Evolutionary conservation across 768 basidiomycete genomes (phyloP).

Genomic region (Hirschioporus abietinus): DNA sequence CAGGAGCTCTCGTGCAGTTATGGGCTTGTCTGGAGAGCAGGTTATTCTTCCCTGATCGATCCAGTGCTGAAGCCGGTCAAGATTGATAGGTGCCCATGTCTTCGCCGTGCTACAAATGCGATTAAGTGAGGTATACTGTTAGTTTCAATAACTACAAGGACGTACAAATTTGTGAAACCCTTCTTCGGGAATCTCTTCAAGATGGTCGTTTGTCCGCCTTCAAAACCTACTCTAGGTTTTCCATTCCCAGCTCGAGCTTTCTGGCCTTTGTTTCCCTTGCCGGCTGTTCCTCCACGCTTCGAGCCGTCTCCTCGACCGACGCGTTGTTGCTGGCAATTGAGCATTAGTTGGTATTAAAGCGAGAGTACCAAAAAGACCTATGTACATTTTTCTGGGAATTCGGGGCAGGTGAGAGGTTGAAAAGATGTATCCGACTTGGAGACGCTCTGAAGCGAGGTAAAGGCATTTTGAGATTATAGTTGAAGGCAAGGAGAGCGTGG

Average conservation of each 20-base stretch:
- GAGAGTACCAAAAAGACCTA: slow-evolving; percentile 8
- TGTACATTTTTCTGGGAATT: slow-evolving; percentile 66
- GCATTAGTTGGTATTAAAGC: slow-evolving; percentile 3
- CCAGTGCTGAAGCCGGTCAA: slow-evolving; percentile 88
- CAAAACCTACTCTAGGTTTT: slow-evolving; percentile 77
- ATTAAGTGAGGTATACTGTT: background rate
- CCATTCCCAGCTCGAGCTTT: slow-evolving; percentile 88
- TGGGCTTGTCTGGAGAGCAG: slow-evolving; percentile 74
- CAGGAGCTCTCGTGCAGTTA: slow-evolving; percentile 83
- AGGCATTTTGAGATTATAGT: background rate
- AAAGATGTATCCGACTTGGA: slow-evolving; percentile 53
- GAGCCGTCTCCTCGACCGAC: slow-evolving; percentile 92
- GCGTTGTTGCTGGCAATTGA: slow-evolving; percentile 72
- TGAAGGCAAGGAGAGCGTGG: background rate
- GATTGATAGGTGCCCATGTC: slow-evolving; percentile 76
- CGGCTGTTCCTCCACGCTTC: slow-evolving; percentile 86
- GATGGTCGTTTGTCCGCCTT: slow-evolving; percentile 96
- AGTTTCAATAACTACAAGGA: slow-evolving; percentile 13
- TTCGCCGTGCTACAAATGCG: slow-evolving; percentile 53
- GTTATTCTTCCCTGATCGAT: slow-evolving; percentile 78
- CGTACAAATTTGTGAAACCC: slow-evolving; percentile 91
- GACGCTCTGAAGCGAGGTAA: slow-evolving; percentile 24
- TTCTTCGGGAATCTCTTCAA: slow-evolving; percentile 88
- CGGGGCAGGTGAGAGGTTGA: slow-evolving; percentile 64
- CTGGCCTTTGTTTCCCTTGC: slow-evolving; percentile 93